Evolutionary conservation across 2,329 filamentous ascomycete species (phyloP).

Genomic region (Aureobasidium zeae): DNA sequence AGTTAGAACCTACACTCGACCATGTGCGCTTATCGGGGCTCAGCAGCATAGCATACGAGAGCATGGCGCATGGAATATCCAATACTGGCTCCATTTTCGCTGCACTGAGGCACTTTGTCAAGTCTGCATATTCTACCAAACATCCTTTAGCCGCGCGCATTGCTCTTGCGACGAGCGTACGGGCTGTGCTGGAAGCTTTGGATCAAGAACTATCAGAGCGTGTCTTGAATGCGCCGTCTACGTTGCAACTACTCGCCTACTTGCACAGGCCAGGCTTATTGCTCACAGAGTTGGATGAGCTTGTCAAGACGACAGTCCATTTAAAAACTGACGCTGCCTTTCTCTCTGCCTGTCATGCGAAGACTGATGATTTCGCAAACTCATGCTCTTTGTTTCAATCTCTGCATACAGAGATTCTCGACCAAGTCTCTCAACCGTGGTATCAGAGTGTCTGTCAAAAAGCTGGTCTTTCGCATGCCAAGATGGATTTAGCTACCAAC

Average conservation of each 20-base stretch:
- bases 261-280: constrained; percentile 43
- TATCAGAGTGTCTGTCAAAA: constrained; percentile 60
- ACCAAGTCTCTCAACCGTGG: constrained; percentile 56
- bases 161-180: constrained; percentile 35
- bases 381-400: constrained; percentile 38
- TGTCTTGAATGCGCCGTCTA: constrained; percentile 24
- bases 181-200: constrained; percentile 32
- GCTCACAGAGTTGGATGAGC: constrained; percentile 42
- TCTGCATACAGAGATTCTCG: constrained; percentile 48
- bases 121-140: constrained; percentile 29
- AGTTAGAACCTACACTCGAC: constrained; percentile 42
- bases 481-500: constrained; percentile 44
- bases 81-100: constrained; percentile 22
- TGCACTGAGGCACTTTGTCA: constrained; percentile 29
- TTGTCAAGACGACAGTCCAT: constrained; percentile 40
- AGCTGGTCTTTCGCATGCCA: constrained; percentile 53
- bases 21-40: constrained; percentile 43
- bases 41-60: constrained; percentile 41
- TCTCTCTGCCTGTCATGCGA: constrained; percentile 30
- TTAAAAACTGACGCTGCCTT: constrained; percentile 33
- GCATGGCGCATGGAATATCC: constrained; percentile 40
- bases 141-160: constrained; percentile 32
- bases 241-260: constrained; percentile 34
- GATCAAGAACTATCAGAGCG: constrained; percentile 32
- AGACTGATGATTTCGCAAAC: constrained; percentile 43